Evolutionary conservation across 192 early-diverging fungal species (phyloP), one percentile per base, ranked within the genome.

Genomic region (Coemansia sp.): DNA sequence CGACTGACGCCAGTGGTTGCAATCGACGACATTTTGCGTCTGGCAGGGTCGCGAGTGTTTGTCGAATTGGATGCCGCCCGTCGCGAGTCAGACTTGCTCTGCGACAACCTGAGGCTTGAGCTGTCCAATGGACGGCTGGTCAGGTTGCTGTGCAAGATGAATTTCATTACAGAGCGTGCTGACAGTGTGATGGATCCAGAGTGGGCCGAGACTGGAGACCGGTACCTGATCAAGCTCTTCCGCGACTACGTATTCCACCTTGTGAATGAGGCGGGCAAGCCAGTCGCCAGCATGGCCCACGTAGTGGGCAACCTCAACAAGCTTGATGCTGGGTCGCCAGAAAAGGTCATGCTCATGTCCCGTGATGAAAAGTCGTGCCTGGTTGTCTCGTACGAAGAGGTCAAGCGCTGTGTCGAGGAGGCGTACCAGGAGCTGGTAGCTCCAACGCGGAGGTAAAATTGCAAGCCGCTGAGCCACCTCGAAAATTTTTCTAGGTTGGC

Each of bases 231-330:
- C 64, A 98, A 98, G 82, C 86, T 99, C 20, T 99, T 99, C 76
- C 87, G 98, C 55, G 98, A 99, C 80, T 97, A 96, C 69, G 93
- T 98, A 24, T 99, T 99, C 75, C 98, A 98, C 78, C 92, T 95
- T 74, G 53, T 55, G 27, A 90, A 96, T 72, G 90, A 91, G 40
- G 83, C 87, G 44, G 95, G 95, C 9, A 84, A 87, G 44, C 93
- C 97, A 11, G 87, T 95, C 15, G 75, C 96, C 12, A 95, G 97
- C 73, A 90, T 98, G 82, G 90, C 91, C 3, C 98, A 99, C 87
- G 92, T 98, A 13, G 49, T 99, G 31, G 89, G 91, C 18, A 95
- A 95, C 74, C 86, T 99, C 60, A 99, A 98, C 84, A 98, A 96
- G 92, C 83, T 99, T 74, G 98, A 99, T 78, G 92, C 93, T 3